Conservation (phyloP, 495 filamentous ascomycete genomes). For the Neurospora sp. region DNA sequence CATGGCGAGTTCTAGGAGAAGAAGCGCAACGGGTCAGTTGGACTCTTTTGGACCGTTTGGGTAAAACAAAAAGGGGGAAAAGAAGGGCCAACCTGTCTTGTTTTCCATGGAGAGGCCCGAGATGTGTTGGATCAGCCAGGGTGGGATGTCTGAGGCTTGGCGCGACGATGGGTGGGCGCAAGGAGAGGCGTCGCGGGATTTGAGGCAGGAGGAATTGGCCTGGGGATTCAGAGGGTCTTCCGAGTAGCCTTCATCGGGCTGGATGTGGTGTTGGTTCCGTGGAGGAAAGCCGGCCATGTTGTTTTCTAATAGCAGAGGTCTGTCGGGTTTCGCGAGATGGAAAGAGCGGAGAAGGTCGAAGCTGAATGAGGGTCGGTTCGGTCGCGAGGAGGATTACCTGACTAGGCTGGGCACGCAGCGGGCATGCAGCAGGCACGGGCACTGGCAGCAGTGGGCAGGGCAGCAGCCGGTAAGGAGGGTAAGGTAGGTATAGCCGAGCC, state of each 20-base stretch:
- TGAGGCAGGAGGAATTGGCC: constrained; percentile 13
- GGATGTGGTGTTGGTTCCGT: constrained; percentile 18
- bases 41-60: background rate
- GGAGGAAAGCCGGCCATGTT: constrained; percentile 17
- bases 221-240: constrained; percentile 42
- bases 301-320: background rate
- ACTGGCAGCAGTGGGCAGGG: background rate
- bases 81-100: constrained; percentile 35
- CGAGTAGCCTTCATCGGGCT: constrained; percentile 49
- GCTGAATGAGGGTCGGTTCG: background rate
- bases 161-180: constrained; percentile 13
- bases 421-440: background rate
- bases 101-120: constrained; percentile 32
- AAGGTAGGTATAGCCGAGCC: background rate
- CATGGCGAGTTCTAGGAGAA: constrained; percentile 45
- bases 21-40: background rate
- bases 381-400: background rate
- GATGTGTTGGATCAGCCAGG: constrained; percentile 36
- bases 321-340: background rate
- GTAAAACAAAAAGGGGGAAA: background rate
- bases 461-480: background rate
- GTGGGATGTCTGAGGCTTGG: constrained; percentile 22
- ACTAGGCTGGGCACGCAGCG: background rate
- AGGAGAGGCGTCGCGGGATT: constrained; percentile 14
- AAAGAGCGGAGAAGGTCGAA: background rate